phyloP scores from a whole-genome alignment of 78 protist genomes.

The Kipferlia bialata region DNA sequence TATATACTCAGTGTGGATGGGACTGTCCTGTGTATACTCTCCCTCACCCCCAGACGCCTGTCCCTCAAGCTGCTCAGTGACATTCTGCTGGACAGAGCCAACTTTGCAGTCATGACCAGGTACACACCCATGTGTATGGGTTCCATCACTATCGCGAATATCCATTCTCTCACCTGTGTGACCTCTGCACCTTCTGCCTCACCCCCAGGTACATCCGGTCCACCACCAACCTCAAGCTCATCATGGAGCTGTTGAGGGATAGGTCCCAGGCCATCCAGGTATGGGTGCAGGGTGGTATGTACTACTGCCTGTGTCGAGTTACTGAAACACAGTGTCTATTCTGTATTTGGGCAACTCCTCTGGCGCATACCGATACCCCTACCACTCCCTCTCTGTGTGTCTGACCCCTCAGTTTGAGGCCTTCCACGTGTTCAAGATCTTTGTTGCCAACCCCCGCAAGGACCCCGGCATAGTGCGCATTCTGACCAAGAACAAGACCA shows the following conservation, averaged over 20 bases:
- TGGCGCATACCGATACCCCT: too few relatives aligned
- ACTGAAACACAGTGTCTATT: too few relatives aligned
- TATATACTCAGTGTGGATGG: neutral
- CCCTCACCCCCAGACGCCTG: too few relatives aligned
- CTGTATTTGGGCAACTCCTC: too few relatives aligned
- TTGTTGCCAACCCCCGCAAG: constrained; percentile 94
- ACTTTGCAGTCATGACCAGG: constrained; percentile 68
- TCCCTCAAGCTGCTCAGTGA: constrained; percentile 68
- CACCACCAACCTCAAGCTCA: constrained; percentile 58
- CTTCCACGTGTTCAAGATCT: constrained; percentile 91
- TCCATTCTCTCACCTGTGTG: too few relatives aligned
- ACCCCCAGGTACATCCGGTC: constrained; percentile 60
- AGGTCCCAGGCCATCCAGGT: constrained; percentile 55
- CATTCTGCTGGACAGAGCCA: constrained; percentile 73
- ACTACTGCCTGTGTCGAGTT: too few relatives aligned
- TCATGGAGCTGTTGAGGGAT: constrained; percentile 79
- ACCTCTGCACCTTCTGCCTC: too few relatives aligned
- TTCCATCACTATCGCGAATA: too few relatives aligned
- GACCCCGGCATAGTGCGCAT: constrained; percentile 33
- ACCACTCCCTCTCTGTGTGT: too few relatives aligned
- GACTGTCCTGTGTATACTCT: too few relatives aligned
- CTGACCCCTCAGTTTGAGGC: constrained; percentile 91
- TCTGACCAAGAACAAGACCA: constrained; percentile 63
- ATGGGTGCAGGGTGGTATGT: too few relatives aligned
- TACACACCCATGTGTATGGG: constrained; percentile 6